Evolutionary conservation across 257 asterid species (phyloP), one percentile per base, ranked within the genome.

Genomic region (Salvia miltiorrhiza): DNA sequence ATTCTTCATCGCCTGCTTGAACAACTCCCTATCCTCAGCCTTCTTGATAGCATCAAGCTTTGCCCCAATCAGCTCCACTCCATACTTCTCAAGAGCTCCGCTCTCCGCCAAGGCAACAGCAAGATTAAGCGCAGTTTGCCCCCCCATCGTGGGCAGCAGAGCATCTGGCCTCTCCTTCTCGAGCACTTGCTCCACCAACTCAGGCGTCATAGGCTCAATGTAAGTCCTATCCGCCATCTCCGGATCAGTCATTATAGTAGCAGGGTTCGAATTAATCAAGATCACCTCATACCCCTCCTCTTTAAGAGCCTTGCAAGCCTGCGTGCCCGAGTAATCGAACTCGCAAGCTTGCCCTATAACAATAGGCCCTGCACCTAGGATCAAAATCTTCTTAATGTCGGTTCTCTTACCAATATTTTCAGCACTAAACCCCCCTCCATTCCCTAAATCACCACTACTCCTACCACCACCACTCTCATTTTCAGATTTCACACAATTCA

Each of bases 321-420:
- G 99, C 9, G 99, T 94, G 4, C 99, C 99, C 0, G 99, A 94
- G 67, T 94, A 94, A 86, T 91, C 97, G 12, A 94, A 94, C 85
- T 91, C 99, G 10, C 98, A 94, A 28, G 99, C 98, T 67, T 91
- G 99, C 32, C 97, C 99, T 9, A 94, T 94, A 59, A 94, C 99
- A 52, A 94, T 91, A 5, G 99, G 99, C 63, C 99, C 98, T 0
- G 98, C 99, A 40, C 99, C 99, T 39, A 94, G 53, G n/a, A 94
- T 91, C 86, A 94, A 71, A 65, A 94, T 94, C 86, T 80, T 91
- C 81, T 89, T 94, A 13, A 94, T 87, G 74, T 94, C 98, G 1
- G 87, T 89, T 70, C 99, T 80, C 65, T 89, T 94, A 28, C 97
- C 95, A 57, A 73, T 67, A 30, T 70, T 77, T 2, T 62, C 53